Evolutionary conservation across 768 basidiomycete genomes (phyloP), one percentile per base, ranked within the genome.

Genomic region (Phlebiopsis flavidoalba): DNA sequence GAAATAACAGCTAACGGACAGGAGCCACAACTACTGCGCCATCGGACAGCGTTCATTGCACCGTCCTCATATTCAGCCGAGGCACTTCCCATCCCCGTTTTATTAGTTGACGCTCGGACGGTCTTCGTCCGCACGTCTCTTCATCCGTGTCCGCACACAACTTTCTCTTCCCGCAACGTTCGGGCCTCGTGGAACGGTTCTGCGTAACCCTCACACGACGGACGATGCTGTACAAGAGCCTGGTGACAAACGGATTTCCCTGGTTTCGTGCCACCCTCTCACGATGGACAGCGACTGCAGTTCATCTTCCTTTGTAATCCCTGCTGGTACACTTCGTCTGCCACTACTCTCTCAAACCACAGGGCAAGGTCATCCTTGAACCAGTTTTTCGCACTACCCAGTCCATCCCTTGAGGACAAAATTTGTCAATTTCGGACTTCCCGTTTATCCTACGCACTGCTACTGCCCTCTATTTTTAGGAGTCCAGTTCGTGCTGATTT

Each of bases 331-430:
- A 82, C 86, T 15, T 49, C 48, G 48, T 86, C 89, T 3, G 97
- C 95, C 6, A n/a, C n/a, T n/a, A 96, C 96, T 1, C 74, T 98
- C 95, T 94, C 1, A 96, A 93, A 46, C 98, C 98, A 70, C 98
- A 96, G 0, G 97, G 95, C 60, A 99, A 99, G 72, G 83, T 89
- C 49, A 95, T 99, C 74, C 80, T n/a, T 99, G 66, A 95, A 80
- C 66, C 88, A 89, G 67, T 99, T 98, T 75, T n/a, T n/a, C n/a
- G n/a, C 84, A 87, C 57, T 98, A 91, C 75, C 97, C 97, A 5
- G 84, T 99, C n/a, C 70, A 98, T n/a, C n/a, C 97, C 63, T 85
- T 99, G 70, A 99, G n/a, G n/a, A n/a, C n/a, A n/a, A n/a, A 97
- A 43, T 93, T 99, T 70, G 83, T 99, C 68, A 97, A 99, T 72